Evolutionary conservation across 352 stramenopile species (phyloP).

Genomic region (Globisporangium nunn): DNA sequence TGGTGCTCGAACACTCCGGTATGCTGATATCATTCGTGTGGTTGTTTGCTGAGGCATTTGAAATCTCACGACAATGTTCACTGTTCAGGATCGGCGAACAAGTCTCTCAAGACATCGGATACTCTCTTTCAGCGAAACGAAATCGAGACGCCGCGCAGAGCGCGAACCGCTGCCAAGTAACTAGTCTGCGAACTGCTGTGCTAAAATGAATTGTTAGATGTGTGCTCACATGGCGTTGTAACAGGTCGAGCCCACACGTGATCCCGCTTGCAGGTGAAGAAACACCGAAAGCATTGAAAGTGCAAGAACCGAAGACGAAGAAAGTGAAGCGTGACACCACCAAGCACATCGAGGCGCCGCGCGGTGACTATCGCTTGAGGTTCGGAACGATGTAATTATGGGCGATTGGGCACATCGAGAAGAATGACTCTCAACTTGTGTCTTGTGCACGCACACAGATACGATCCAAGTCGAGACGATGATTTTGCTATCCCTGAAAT

Average conservation of each 20-base stretch:
- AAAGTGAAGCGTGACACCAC: not conserved
- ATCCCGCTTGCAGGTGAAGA: slow-evolving; percentile 10
- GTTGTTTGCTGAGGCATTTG: not conserved
- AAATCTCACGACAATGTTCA: slow-evolving; percentile 2
- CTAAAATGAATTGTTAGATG: not conserved
- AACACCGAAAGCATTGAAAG: not conserved
- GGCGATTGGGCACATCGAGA: too few species aligned
- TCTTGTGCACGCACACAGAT: slow-evolving; percentile 1
- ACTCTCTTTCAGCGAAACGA: not conserved
- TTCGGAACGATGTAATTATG: not conserved
- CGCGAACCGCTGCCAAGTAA: not conserved
- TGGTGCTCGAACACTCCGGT: not conserved
- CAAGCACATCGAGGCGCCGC: not conserved
- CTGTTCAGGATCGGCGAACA: not conserved
- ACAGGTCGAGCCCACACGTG: slow-evolving; percentile 6
- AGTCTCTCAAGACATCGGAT: not conserved
- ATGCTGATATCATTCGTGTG: not conserved
- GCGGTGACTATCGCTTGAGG: slow-evolving; percentile 2
- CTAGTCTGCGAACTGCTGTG: not conserved
- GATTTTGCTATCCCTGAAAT: slow-evolving; percentile 1
- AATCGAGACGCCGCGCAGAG: not conserved
- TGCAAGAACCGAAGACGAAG: slow-evolving; percentile 4
- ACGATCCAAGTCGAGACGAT: slow-evolving; percentile 8
- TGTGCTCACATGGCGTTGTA: not conserved
- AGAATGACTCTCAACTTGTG: not conserved